phyloP scores from a whole-genome alignment of 306 rosid genomes.

The Canavalia ensiformis region DNA sequence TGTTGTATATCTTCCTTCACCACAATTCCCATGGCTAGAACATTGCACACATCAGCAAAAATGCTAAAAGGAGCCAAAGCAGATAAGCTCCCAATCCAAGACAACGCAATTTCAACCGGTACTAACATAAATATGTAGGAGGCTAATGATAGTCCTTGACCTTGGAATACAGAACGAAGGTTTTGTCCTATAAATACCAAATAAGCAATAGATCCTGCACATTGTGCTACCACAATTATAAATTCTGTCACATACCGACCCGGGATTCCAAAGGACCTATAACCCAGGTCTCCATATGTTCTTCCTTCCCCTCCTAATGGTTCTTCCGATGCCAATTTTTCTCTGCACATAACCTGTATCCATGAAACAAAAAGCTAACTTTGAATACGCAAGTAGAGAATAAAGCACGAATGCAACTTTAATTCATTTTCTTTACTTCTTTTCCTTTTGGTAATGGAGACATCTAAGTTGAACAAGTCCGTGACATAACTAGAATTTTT shows the following conservation, averaged over 20 bases:
- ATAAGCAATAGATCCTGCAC: slow-evolving; percentile 85
- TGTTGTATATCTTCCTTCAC: slow-evolving; percentile 75
- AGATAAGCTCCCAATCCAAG: slow-evolving; percentile 80
- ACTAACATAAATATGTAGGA: slow-evolving; percentile 68
- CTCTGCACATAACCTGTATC: slow-evolving; percentile 74
- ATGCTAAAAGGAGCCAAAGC: slow-evolving; percentile 86
- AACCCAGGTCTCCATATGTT: slow-evolving; percentile 85
- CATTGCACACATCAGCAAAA: slow-evolving; percentile 84
- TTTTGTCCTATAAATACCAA: slow-evolving; percentile 87
- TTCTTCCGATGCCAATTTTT: slow-evolving; percentile 66
- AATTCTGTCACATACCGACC: slow-evolving; percentile 79
- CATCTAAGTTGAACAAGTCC: slow-evolving; percentile 5
- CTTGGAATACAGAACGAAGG: slow-evolving; percentile 65
- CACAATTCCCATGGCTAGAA: slow-evolving; percentile 82
- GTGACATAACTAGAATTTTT: neutral
- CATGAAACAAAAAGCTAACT: slow-evolving; percentile 42
- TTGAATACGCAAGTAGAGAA: neutral
- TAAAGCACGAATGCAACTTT: slow-evolving; percentile 6
- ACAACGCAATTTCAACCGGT: slow-evolving; percentile 74
- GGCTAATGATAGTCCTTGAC: slow-evolving; percentile 45
- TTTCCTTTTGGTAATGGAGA: slow-evolving; percentile 35
- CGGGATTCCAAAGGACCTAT: slow-evolving; percentile 65
- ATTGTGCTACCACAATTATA: slow-evolving; percentile 69
- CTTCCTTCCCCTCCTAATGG: slow-evolving; percentile 52
- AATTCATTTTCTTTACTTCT: slow-evolving; percentile 2